Percentiles rank a stretch among this genome's conserved stretches.
Conservation (phyloP, 495 filamentous ascomycete species). For the Mytilinidion resinicola region DNA sequence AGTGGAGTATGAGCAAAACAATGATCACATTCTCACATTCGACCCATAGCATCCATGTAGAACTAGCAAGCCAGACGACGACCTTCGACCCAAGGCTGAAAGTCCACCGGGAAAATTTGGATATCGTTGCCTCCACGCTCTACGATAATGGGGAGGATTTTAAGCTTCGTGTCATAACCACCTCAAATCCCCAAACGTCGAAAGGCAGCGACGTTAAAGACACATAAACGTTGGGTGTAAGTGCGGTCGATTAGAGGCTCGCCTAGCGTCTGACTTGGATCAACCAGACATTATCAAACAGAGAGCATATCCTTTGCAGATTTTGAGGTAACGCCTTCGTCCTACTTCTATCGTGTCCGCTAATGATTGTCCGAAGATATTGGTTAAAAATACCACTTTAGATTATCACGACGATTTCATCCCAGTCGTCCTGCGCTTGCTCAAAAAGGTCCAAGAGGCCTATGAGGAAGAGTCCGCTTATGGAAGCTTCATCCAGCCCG, state of each 20-base stretch:
- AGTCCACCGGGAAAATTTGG: background rate
- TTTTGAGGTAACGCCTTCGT: background rate
- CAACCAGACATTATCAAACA: background rate
- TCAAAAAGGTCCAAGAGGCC: background rate
- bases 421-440: background rate
- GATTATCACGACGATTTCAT: background rate
- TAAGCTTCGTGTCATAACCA: background rate
- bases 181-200: background rate
- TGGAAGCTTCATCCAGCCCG: background rate
- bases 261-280: background rate
- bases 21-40: too few relatives aligned
- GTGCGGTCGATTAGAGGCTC: background rate
- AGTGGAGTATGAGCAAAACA: too few relatives aligned
- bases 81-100: background rate
- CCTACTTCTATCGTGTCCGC: background rate
- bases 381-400: background rate
- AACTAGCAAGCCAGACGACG: too few relatives aligned
- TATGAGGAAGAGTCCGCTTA: background rate
- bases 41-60: too few relatives aligned
- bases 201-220: background rate
- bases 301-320: background rate
- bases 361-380: background rate
- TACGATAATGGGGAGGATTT: background rate
- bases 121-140: background rate
- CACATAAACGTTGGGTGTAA: background rate